Conservation (phyloP, 163 green algal species). For the Scenedesmus sp. region DNA sequence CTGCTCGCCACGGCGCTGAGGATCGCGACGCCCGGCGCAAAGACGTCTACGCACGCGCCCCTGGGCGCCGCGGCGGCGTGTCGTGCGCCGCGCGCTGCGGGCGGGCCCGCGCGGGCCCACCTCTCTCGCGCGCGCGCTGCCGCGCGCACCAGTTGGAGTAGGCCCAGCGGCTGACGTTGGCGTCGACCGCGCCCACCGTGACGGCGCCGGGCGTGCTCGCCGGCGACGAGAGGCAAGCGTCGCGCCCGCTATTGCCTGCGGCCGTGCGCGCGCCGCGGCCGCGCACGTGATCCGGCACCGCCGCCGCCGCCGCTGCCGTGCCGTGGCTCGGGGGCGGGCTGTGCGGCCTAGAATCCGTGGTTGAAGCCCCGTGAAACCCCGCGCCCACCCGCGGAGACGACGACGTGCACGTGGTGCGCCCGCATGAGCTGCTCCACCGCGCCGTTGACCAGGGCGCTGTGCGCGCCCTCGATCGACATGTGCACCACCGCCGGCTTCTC, state of each 20-base stretch:
- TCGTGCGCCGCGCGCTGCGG: too few species aligned
- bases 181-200: conserved; percentile 48
- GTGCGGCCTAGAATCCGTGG: too few species aligned
- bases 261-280: background rate
- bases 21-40: conserved; percentile 74
- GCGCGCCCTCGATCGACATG: conserved; percentile 72
- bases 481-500: conserved; percentile 71
- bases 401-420: conserved; percentile 42
- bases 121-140: background rate
- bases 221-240: conserved; percentile 71
- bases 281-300: too few species aligned
- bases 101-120: too few species aligned
- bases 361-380: too few species aligned
- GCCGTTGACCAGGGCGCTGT: conserved; percentile 48
- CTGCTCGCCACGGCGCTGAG: conserved; percentile 51
- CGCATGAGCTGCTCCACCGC: conserved; percentile 50
- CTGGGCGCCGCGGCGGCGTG: conserved; percentile 34
- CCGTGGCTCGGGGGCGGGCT: too few species aligned
- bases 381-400: conserved; percentile 44
- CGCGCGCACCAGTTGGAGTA: conserved; percentile 54
- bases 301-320: too few species aligned
- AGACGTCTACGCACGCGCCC: conserved; percentile 82
- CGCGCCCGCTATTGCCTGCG: conserved; percentile 64
- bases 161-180: conserved; percentile 44
- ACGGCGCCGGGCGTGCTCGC: conserved; percentile 48